These are phyloP conservation scores for Metschnikowia similis DNA, from an alignment of 805 yeast genomes.

Conservation along the genomic window DNA sequence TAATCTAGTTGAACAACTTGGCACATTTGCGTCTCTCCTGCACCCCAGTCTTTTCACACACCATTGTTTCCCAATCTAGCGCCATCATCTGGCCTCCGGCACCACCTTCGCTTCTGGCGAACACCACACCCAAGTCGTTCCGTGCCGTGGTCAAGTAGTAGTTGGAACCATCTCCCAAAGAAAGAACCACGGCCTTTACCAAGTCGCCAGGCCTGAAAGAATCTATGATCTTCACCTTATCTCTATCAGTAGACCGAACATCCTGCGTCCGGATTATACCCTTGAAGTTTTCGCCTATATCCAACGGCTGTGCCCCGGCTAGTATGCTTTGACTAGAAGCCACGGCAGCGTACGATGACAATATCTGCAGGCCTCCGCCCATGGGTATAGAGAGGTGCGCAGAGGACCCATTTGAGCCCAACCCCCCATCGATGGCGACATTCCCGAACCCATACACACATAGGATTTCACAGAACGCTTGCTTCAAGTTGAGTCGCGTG, in stretches of 20 bases:
- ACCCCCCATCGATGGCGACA: constrained; percentile 57
- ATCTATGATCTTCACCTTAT: constrained; percentile 71
- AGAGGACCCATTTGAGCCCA: constrained; percentile 51
- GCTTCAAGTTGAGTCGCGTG: constrained; percentile 58
- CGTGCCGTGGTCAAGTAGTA: constrained; percentile 86
- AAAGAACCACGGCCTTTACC: constrained; percentile 75
- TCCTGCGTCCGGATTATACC: constrained; percentile 86
- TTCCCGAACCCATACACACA: constrained; percentile 60
- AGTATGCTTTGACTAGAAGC: constrained; percentile 40
- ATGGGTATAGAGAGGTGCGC: constrained; percentile 37
- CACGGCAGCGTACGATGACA: constrained; percentile 30
- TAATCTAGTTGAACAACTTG: constrained; percentile 52
- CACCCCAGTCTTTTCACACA: constrained; percentile 68
- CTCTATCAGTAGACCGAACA: constrained; percentile 86
- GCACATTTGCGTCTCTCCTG: constrained; percentile 87
- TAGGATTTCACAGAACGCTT: constrained; percentile 74
- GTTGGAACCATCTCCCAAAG: constrained; percentile 90
- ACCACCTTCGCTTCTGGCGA: constrained; percentile 69
- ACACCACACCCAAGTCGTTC: constrained; percentile 90
- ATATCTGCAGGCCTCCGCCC: constrained; percentile 53
- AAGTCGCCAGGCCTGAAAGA: constrained; percentile 91
- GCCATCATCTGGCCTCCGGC: constrained; percentile 80
- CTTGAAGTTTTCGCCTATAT: constrained; percentile 82
- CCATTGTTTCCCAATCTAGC: constrained; percentile 94
- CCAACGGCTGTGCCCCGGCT: constrained; percentile 45